Percentiles rank a stretch among this genome's conserved stretches.
Conservation (phyloP, 208 protist species). For the Wallacemonas sp. region DNA sequence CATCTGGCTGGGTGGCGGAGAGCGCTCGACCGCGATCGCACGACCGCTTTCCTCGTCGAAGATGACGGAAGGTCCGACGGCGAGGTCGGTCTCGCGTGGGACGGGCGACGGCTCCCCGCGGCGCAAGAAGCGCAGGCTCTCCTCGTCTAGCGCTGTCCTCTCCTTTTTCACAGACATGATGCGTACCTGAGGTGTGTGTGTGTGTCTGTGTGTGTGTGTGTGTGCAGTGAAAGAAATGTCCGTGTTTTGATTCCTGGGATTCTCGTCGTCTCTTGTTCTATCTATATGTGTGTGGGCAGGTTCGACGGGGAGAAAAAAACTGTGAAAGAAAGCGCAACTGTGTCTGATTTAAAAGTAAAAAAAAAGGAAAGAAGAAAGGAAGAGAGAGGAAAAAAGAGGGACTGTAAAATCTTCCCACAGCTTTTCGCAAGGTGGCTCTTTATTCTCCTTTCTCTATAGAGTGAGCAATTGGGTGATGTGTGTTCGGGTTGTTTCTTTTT, state of each 20-base stretch:
- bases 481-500: too few relatives aligned
- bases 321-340: too few relatives aligned
- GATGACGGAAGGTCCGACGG: conserved; percentile 56
- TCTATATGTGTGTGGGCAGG: conserved; percentile 1
- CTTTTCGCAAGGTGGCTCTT: too few relatives aligned
- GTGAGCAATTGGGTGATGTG: too few relatives aligned
- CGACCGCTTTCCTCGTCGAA: conserved; percentile 52
- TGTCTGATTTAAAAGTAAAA: neutral
- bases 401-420: too few relatives aligned
- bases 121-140: conserved; percentile 21
- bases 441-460: too few relatives aligned
- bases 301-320: conserved; percentile 7
- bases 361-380: conserved; percentile 7
- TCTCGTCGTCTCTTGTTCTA: neutral
- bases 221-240: too few relatives aligned
- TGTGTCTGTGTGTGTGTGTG: too few relatives aligned
- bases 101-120: conserved; percentile 21
- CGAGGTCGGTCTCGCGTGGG: conserved; percentile 18
- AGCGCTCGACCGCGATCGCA: conserved; percentile 21
- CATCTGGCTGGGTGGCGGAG: conserved; percentile 48
- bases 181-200: neutral
- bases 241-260: too few relatives aligned
- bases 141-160: conserved; percentile 9
- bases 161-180: conserved; percentile 12
- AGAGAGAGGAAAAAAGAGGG: too few relatives aligned